Percentiles rank a stretch among this genome's conserved stretches.
Conservation (phyloP, 352 stramenopile genomes). For the Discostella stelligera region DNA sequence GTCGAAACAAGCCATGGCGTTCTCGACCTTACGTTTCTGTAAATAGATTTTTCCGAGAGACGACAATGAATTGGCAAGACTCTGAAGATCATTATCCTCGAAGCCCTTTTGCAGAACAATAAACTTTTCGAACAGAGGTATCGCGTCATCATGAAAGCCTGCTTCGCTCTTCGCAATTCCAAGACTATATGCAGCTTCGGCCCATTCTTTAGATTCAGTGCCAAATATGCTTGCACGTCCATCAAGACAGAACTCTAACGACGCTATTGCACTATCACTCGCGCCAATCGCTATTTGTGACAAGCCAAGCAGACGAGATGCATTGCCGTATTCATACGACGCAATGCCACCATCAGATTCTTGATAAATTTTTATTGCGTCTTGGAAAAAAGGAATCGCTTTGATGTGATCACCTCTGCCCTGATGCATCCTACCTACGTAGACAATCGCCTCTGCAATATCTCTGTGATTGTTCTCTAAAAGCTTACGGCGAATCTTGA, state of each 20-base stretch:
- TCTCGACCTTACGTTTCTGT: constrained; percentile 39
- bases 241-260: constrained; percentile 47
- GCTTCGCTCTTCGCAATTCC: constrained; percentile 36
- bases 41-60: constrained; percentile 40
- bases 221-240: constrained; percentile 21
- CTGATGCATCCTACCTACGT: constrained; percentile 38
- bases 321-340: constrained; percentile 19
- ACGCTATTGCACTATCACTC: constrained; percentile 34
- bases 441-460: constrained; percentile 46
- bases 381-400: constrained; percentile 45
- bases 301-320: constrained; percentile 37
- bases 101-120: constrained; percentile 34
- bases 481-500: constrained; percentile 42
- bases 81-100: constrained; percentile 12
- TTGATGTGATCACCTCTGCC: constrained; percentile 28
- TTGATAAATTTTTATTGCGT: constrained; percentile 51
- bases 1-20: constrained; percentile 49
- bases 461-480: constrained; percentile 30
- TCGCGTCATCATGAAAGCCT: constrained; percentile 36
- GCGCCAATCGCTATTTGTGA: constrained; percentile 43
- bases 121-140: constrained; percentile 45
- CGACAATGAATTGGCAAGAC: constrained; percentile 47
- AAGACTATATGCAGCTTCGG: constrained; percentile 51
- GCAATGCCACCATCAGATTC: constrained; percentile 22
- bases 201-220: constrained; percentile 42